Conservation (phyloP, 108 stramenopile genomes). For the Bacterosira constricta region DNA sequence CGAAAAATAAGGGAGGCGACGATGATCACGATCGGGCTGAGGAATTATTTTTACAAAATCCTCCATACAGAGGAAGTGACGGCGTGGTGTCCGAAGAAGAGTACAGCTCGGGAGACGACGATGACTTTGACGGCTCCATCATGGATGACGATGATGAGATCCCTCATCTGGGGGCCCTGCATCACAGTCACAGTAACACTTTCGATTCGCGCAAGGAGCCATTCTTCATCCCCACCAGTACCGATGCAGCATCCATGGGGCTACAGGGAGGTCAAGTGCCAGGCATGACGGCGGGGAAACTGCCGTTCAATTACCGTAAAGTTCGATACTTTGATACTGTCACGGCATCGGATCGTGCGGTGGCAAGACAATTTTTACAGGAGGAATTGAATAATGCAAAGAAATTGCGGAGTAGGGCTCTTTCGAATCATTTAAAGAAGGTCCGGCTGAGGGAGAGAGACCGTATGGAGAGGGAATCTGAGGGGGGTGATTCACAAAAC, state of each 20-base stretch:
- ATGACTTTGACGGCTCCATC: slow-evolving; percentile 28
- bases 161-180: not conserved
- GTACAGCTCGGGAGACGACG: slow-evolving; percentile 49
- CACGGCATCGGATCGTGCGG: slow-evolving; percentile 59
- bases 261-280: slow-evolving; percentile 18
- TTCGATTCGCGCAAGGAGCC: slow-evolving; percentile 27
- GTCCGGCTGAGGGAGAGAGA: slow-evolving; percentile 43
- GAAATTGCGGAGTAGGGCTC: slow-evolving; percentile 51
- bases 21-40: slow-evolving; percentile 6
- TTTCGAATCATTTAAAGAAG: slow-evolving; percentile 53
- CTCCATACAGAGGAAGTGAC: not conserved
- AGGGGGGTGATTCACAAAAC: slow-evolving; percentile 10
- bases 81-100: slow-evolving; percentile 21
- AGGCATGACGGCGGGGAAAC: slow-evolving; percentile 35
- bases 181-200: slow-evolving; percentile 53
- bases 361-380: slow-evolving; percentile 62
- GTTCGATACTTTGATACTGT: slow-evolving; percentile 75
- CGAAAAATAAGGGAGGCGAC: slow-evolving; percentile 14
- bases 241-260: slow-evolving; percentile 30
- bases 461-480: slow-evolving; percentile 19
- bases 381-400: slow-evolving; percentile 39
- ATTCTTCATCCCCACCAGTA: slow-evolving; percentile 29
- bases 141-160: not conserved
- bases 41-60: slow-evolving; percentile 41
- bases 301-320: slow-evolving; percentile 84